phyloP scores from a whole-genome alignment of 2,329 filamentous ascomycete species.

The Hypoxylon sp. region DNA sequence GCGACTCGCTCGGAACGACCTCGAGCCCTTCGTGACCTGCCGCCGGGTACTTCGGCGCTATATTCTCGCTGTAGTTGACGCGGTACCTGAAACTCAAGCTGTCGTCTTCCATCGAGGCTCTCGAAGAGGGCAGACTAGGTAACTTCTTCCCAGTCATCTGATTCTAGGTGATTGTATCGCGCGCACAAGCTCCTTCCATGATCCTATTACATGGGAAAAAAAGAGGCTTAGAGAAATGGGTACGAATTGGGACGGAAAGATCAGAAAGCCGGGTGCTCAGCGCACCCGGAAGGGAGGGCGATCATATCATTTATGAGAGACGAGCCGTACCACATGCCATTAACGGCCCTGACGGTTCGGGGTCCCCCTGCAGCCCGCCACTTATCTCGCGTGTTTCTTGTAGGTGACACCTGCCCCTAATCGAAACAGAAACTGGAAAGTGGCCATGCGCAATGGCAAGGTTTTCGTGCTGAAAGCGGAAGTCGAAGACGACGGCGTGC shows the following conservation, averaged over 20 bases:
- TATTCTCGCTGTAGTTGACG: conserved; percentile 39
- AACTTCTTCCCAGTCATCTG: conserved; percentile 19
- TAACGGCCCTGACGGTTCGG: too few species aligned
- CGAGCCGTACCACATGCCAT: background rate
- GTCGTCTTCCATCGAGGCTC: conserved; percentile 28
- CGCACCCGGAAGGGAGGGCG: background rate
- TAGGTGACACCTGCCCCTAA: conserved; percentile 13
- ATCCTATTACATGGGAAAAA: conserved; percentile 8
- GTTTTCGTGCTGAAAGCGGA: conserved; percentile 3
- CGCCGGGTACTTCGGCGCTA: conserved; percentile 38
- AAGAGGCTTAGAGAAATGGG: background rate
- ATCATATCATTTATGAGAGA: conserved; percentile 15
- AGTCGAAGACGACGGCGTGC: conserved; percentile 11
- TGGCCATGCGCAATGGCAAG: background rate
- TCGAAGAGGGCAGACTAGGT: background rate
- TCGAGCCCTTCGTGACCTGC: conserved; percentile 40
- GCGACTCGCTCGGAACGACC: conserved; percentile 42
- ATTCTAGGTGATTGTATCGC: conserved; percentile 17
- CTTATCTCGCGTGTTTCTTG: conserved; percentile 23
- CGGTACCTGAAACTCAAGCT: conserved; percentile 20
- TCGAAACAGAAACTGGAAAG: conserved; percentile 6
- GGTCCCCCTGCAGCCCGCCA: conserved; percentile 19
- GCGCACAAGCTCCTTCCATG: conserved; percentile 20
- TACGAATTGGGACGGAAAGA: background rate
- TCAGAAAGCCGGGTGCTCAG: background rate